These are phyloP conservation scores for Tulasnella sp. DNA, from an alignment of 768 basidiomycete species.

Conservation along the genomic window DNA sequence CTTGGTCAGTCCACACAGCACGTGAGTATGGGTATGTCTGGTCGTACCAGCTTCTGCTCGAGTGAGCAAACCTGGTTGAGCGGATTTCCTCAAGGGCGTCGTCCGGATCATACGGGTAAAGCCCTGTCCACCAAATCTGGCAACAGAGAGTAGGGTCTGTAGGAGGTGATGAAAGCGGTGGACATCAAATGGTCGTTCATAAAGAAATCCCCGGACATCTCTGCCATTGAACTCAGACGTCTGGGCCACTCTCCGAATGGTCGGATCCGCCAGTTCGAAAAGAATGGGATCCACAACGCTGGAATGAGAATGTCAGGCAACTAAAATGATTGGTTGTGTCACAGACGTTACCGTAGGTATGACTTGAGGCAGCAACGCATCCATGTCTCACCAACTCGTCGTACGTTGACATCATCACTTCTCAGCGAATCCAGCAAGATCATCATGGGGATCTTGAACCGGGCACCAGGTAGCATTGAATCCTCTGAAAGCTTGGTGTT, in stretches of 20 bases:
- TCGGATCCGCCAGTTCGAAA: slow-evolving; percentile 62
- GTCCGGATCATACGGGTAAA: slow-evolving; percentile 65
- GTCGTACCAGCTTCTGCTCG: slow-evolving; percentile 50
- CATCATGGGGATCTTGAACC: slow-evolving; percentile 78
- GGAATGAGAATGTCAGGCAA: slow-evolving; percentile 12
- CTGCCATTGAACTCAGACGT: slow-evolving; percentile 48
- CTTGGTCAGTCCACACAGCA: slow-evolving; percentile 23
- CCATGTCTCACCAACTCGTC: slow-evolving; percentile 88
- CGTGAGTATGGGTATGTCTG: neutral
- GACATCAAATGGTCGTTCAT: slow-evolving; percentile 71
- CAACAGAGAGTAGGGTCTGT: slow-evolving; percentile 64
- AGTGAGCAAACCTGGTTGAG: slow-evolving; percentile 49
- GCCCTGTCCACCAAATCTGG: slow-evolving; percentile 83
- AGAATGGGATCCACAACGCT: slow-evolving; percentile 89
- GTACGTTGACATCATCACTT: slow-evolving; percentile 59
- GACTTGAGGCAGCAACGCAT: slow-evolving; percentile 90
- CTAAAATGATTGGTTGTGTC: neutral
- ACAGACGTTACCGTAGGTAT: slow-evolving; percentile 57
- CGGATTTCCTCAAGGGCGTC: slow-evolving; percentile 52
- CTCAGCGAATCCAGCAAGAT: slow-evolving; percentile 75
- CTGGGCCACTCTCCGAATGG: slow-evolving; percentile 43
- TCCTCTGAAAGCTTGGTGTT: slow-evolving; percentile 47
- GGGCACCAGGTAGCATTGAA: slow-evolving; percentile 64
- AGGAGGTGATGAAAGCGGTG: slow-evolving; percentile 60
- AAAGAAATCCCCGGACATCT: slow-evolving; percentile 55